Evolutionary conservation across 2,329 filamentous ascomycete genomes (phyloP), one percentile per base, ranked within the genome.

Genomic region (Cladosporium sp.): DNA sequence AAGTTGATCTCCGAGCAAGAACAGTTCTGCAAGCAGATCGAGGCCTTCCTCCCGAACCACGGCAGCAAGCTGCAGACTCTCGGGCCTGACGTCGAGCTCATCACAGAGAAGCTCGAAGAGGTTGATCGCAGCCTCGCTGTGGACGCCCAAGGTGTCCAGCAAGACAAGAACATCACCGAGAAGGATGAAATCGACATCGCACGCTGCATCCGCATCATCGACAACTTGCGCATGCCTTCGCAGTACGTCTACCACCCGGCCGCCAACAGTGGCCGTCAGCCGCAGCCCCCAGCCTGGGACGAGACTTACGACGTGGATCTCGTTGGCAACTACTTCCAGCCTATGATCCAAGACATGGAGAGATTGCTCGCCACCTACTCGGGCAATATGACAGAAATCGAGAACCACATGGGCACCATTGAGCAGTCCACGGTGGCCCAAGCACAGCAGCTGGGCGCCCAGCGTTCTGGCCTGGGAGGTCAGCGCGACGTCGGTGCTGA

Each of bases 1-100:
- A 86, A 86, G 65, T 87, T 89, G 69, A 94, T 99, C 71, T 87
- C 92, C 72, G 84, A 85, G 63, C 92, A 95, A 75, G 93, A 96
- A 73, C 77, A 81, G 66, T 89, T 90, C 77, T 89, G 91, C 74
- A 87, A 90, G 70, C 87, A 96, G 70, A 89, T 94, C 65, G 88
- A 91, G 48, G 79, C 81, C 68, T 86, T 91, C 62, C 80, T 91
- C 43, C 86, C 86, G 2, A 79, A 80, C 3, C 87, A 92, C 71
- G 86, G 86, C 13, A 80, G 86, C 43, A 85, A 88, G 34, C 84
- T 93, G 59, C 83, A 86, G 58, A 86, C 85, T 51, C 83, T 96
- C 34, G 83, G 85, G 2, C 84, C 85, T 26, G 88, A 91, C 70
- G 88, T 91, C 36, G 84, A 86, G 10, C 87, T 88, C 71, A 84